phyloP scores from a whole-genome alignment of 2,329 filamentous ascomycete species.

The Cytospora schulzeri region DNA sequence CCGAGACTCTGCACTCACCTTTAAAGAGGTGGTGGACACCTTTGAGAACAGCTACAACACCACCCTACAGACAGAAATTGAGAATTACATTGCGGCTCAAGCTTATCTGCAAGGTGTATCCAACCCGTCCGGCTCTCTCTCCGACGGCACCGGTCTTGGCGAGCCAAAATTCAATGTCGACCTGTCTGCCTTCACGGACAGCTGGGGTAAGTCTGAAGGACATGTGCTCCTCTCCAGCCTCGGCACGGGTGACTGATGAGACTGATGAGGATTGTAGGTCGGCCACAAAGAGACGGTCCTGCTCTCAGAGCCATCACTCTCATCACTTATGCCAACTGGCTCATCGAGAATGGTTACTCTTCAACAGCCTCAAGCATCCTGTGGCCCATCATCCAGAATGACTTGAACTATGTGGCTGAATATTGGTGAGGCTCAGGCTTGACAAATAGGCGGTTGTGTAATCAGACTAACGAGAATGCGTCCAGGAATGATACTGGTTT shows the following conservation, averaged over 20 bases:
- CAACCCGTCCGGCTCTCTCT: constrained; percentile 67
- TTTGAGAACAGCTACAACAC: constrained; percentile 62
- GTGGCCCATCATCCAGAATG: constrained; percentile 77
- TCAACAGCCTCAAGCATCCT: constrained; percentile 57
- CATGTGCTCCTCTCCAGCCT: no score
- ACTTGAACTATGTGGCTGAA: constrained; percentile 73
- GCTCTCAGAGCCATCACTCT: constrained; percentile 74
- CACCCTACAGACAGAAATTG: constrained; percentile 60
- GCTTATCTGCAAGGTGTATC: constrained; percentile 66
- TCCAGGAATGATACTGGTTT: constrained; percentile 61
- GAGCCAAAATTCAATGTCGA: constrained; percentile 76
- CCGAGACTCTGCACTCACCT: constrained; percentile 69
- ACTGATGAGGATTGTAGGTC: constrained; percentile 43
- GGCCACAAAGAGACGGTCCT: constrained; percentile 79
- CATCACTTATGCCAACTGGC: constrained; percentile 72
- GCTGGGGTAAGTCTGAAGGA: constrained; percentile 56
- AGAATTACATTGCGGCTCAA: constrained; percentile 70
- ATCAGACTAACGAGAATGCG: neutral
- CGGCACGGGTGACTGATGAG: constrained; percentile 9
- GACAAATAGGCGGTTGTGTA: neutral
- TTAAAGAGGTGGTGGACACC: constrained; percentile 69
- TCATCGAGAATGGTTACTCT: constrained; percentile 67
- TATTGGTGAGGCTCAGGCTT: constrained; percentile 56
- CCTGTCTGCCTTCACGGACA: constrained; percentile 62
- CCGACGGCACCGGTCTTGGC: constrained; percentile 58